Base-by-base conservation (phyloP, 345 rosid genomes). In the Sonneratia alba region DNA sequence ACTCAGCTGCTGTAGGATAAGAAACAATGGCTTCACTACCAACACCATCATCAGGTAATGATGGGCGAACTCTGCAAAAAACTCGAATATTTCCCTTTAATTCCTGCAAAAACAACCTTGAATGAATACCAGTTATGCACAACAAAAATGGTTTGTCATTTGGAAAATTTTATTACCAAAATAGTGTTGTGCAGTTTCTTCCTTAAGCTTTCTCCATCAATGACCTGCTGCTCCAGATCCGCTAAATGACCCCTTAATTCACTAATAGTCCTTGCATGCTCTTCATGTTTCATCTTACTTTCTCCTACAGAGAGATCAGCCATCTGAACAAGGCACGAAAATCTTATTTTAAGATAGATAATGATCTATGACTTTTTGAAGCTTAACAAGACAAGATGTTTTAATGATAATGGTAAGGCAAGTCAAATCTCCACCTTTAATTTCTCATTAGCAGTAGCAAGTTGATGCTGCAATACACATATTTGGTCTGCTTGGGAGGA, bases 81-180 rank as follows among this genome's bases (percentile, higher is more conserved):
- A 95, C 99, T 8, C 99, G 87, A 61, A 95, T 95, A 67, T 94
- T 94, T n/a, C 98, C 98, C 85, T 94, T 94, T 10, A 94, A 74
- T 86, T 94, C 98, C 98, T 94, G 77, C 48, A 67, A 36, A 22
- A 36, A 40, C 49, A 67, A 67, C 69, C 47, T 19, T 67, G 14
- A 16, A 37, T 18, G 4, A 67, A 13, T 40, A 37, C 10, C 43
- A 14, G 16, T 40, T 40, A 21, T 67, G 1, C 19, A 45, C 48
- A 3, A 38, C 18, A 40, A 9, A 4, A 22, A 47, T 47, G 3
- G 69, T 5, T 45, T 12, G 0, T 4, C 70, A 71, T 40, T 10
- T 21, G 16, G 16, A 40, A 45, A 32, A 34, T 65, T 45, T 15
- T 2, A 21, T 49, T 86, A 95, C 99, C 87, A 87, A 79, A 21